Conservation (phyloP, 2,329 filamentous ascomycete genomes). For the Neofusicoccum umdonicola region DNA sequence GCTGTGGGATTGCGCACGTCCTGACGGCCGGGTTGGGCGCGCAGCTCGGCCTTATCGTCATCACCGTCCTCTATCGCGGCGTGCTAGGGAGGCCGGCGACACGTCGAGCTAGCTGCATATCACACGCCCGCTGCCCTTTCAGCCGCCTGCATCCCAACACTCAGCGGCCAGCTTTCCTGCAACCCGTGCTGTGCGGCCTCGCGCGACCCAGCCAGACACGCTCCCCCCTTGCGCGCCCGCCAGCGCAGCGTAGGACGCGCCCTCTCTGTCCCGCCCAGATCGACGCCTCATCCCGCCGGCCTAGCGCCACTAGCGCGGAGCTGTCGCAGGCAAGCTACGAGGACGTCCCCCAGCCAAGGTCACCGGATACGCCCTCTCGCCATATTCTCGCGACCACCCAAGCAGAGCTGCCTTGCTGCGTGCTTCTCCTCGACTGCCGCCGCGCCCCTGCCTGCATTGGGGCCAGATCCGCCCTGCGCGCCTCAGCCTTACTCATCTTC, state of each 20-base stretch:
- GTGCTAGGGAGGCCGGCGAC: constrained; percentile 8
- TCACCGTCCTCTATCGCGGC: constrained; percentile 11
- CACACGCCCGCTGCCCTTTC: background rate
- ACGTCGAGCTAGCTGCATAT: constrained; percentile 9
- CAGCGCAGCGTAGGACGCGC: background rate
- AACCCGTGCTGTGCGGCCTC: background rate
- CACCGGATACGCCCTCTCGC: constrained; percentile 13
- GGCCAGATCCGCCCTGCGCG: background rate
- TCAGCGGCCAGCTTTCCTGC: background rate
- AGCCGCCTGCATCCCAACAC: constrained; percentile 1
- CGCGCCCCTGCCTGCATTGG: background rate
- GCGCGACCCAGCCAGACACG: background rate
- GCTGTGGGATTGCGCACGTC: constrained; percentile 6
- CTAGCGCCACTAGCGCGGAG: constrained; percentile 4
- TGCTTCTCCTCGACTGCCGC: background rate
- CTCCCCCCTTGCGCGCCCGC: background rate
- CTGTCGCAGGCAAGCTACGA: constrained; percentile 6
- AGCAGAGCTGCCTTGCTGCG: background rate
- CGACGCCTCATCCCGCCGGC: constrained; percentile 4
- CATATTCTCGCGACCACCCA: background rate
- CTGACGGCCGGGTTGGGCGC: background rate
- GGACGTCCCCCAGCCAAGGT: background rate
- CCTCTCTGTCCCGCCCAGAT: background rate
- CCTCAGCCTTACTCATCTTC: constrained; percentile 16
- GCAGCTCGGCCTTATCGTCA: constrained; percentile 14